phyloP scores from a whole-genome alignment of 2,329 filamentous ascomycete genomes.

The Neofusicoccum laricinum region DNA sequence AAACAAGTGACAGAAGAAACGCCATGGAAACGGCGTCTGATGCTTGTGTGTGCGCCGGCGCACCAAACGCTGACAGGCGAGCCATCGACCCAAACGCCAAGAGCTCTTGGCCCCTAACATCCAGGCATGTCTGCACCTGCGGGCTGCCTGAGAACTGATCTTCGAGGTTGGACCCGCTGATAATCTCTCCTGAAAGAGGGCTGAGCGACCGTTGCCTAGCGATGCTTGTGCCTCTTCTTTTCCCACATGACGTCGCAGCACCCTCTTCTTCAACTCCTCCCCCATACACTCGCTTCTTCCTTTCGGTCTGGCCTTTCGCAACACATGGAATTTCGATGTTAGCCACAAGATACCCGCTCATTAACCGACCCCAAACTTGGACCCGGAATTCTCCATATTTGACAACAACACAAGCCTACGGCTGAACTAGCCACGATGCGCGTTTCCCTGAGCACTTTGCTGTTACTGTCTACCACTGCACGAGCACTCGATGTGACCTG shows the following conservation, averaged over 20 bases:
- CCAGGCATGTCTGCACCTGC: neutral
- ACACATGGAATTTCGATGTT: neutral
- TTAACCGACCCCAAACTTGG: neutral
- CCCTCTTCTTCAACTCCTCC: neutral
- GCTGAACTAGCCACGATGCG: neutral
- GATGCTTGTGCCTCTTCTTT: slow-evolving; percentile 8
- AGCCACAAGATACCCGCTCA: neutral
- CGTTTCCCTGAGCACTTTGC: neutral
- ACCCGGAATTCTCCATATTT: neutral
- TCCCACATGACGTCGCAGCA: slow-evolving; percentile 2
- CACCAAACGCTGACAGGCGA: neutral
- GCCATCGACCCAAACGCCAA: neutral
- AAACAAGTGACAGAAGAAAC: neutral
- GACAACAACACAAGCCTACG: neutral
- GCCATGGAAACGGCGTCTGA: neutral
- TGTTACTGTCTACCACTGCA: neutral
- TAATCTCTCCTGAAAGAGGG: slow-evolving; percentile 7
- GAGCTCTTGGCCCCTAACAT: slow-evolving; percentile 1
- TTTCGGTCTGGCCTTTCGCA: neutral
- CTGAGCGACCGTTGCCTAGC: slow-evolving; percentile 3
- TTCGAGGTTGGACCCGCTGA: slow-evolving; percentile 3
- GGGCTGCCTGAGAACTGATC: slow-evolving; percentile 3
- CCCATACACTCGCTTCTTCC: neutral
- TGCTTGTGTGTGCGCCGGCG: neutral
- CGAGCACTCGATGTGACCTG: neutral